phyloP scores from a whole-genome alignment of 306 rosid genomes.

The Begonia peltatifolia region DNA sequence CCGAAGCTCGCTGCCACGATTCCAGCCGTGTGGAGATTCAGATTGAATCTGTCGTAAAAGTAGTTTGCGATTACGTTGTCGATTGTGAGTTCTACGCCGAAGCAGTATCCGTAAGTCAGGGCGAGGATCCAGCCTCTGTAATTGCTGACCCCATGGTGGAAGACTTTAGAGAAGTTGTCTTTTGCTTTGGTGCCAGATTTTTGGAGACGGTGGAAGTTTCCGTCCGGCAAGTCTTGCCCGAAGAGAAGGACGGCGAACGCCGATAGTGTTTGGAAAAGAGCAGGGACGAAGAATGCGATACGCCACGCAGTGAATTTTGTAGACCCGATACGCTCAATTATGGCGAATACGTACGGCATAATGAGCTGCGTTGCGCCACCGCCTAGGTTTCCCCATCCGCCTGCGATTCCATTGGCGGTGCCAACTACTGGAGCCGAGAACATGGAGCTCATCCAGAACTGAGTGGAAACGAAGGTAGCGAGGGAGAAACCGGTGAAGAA shows the following conservation, averaged over 20 bases:
- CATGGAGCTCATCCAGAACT: slow-evolving; percentile 97
- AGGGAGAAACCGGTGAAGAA: slow-evolving; percentile 86
- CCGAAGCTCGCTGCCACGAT: slow-evolving; percentile 70
- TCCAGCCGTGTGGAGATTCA: slow-evolving; percentile 63
- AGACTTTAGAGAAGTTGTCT: slow-evolving; percentile 38
- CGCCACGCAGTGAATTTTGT: slow-evolving; percentile 74
- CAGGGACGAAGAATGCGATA: slow-evolving; percentile 67
- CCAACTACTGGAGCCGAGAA: slow-evolving; percentile 63
- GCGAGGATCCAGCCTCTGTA: slow-evolving; percentile 86
- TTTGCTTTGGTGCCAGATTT: slow-evolving; percentile 50
- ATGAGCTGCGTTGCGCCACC: slow-evolving; percentile 88
- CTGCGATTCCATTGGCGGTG: slow-evolving; percentile 56
- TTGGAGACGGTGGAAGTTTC: slow-evolving; percentile 36
- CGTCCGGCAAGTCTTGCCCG: slow-evolving; percentile 74
- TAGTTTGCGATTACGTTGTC: slow-evolving; percentile 81
- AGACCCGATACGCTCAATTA: slow-evolving; percentile 34
- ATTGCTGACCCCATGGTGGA: slow-evolving; percentile 35
- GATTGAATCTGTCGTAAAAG: slow-evolving; percentile 57
- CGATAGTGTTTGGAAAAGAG: slow-evolving; percentile 45
- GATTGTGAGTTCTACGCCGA: slow-evolving; percentile 68
- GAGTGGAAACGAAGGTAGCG: slow-evolving; percentile 78
- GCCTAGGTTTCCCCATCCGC: slow-evolving; percentile 85
- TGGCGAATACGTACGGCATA: slow-evolving; percentile 62
- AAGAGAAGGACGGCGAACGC: slow-evolving; percentile 38
- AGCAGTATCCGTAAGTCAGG: slow-evolving; percentile 71